Evolutionary conservation across 2,329 filamentous ascomycete genomes (phyloP).

Genomic region (Sporothrix dimorphospora): DNA sequence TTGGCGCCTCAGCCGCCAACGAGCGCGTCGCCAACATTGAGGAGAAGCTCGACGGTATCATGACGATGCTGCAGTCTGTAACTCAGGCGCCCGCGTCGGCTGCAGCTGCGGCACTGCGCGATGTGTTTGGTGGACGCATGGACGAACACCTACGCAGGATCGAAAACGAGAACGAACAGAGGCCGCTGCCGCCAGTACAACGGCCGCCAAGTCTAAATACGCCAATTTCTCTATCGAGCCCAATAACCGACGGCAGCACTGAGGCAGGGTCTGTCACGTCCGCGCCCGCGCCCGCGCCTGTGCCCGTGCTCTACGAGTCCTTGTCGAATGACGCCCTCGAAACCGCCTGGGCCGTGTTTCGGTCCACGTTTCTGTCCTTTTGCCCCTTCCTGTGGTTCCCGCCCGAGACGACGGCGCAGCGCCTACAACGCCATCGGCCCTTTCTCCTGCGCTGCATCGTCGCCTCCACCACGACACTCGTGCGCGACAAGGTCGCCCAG

Average conservation of each 20-base stretch:
- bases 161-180: background rate
- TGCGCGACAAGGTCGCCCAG: conserved; percentile 45
- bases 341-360: conserved; percentile 42
- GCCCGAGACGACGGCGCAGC: conserved; percentile 42
- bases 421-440: conserved; percentile 47
- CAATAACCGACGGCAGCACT: background rate
- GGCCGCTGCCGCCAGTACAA: background rate
- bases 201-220: background rate
- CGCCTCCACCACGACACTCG: conserved; percentile 50
- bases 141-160: background rate
- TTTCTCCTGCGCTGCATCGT: conserved; percentile 58
- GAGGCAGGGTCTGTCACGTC: background rate
- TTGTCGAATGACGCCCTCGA: conserved; percentile 11
- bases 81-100: conserved; percentile 38
- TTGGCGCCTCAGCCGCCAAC: conserved; percentile 24
- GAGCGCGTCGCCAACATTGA: conserved; percentile 50
- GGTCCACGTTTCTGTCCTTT: conserved; percentile 42
- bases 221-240: conserved; percentile 2
- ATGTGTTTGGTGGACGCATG: conserved; percentile 6
- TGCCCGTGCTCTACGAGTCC: background rate
- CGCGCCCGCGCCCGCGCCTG: background rate
- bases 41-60: conserved; percentile 54
- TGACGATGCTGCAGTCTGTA: conserved; percentile 44
- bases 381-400: conserved; percentile 43
- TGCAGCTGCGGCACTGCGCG: background rate